Conservation (phyloP, 257 asterid genomes). For the Ligustrum vulgare region DNA sequence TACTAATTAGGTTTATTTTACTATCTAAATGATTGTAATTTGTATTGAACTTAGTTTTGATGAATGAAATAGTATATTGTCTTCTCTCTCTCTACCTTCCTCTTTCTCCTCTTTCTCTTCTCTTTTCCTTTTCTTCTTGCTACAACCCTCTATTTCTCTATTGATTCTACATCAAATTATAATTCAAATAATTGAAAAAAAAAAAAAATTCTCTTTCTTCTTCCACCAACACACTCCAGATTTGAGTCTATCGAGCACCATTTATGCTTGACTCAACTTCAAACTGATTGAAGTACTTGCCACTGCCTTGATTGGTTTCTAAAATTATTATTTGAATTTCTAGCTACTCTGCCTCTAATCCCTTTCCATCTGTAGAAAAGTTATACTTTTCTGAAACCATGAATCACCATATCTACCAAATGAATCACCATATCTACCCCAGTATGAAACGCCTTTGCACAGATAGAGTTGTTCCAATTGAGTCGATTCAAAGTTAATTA, state of each 20-base stretch:
- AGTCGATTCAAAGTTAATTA: slow-evolving; percentile 60
- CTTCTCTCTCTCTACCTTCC: no score
- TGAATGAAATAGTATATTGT: no score
- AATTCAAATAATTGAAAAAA: no score
- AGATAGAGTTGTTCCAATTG: slow-evolving; percentile 76
- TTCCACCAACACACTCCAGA: no score
- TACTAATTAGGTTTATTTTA: no score
- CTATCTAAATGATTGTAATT: no score
- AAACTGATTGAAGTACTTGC: slow-evolving; percentile 84
- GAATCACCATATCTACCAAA: slow-evolving; percentile 60
- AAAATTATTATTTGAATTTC: slow-evolving; percentile 70
- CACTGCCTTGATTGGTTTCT: slow-evolving; percentile 92
- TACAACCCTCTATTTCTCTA: no score
- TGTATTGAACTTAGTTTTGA: no score
- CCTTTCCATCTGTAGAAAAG: slow-evolving; percentile 49
- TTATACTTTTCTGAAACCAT: slow-evolving; percentile 47
- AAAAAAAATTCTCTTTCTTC: no score
- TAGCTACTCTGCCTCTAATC: slow-evolving; percentile 50
- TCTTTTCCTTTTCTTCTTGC: no score
- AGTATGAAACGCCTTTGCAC: slow-evolving; percentile 63
- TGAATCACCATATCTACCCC: slow-evolving; percentile 66
- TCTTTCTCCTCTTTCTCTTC: no score
- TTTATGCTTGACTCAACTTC: slow-evolving; percentile 62
- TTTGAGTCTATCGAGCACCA: slow-evolving; percentile 58
- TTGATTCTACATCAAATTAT: no score